Conservation (phyloP, 306 rosid species). For the Dalbergia cultrata region DNA sequence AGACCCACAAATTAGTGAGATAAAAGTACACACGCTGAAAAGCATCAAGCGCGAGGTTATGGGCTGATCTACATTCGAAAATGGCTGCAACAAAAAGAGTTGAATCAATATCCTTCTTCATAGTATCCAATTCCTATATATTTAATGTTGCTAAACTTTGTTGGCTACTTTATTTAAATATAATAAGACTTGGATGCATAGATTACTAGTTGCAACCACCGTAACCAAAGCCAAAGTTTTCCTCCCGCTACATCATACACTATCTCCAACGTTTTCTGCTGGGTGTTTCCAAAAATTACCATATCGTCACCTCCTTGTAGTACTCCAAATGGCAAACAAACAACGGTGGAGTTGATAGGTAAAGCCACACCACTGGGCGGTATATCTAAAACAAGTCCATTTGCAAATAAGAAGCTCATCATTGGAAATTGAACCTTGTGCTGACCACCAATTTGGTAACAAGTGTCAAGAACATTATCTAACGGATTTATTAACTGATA, state of each 20-base stretch:
- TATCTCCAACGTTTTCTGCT: constrained; percentile 14
- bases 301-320: neutral
- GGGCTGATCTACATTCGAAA: too few species aligned
- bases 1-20: too few species aligned
- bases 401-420: constrained; percentile 5
- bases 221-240: constrained; percentile 9
- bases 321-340: constrained; percentile 1
- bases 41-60: too few species aligned
- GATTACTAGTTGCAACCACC: neutral
- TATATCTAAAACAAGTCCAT: neutral
- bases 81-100: too few species aligned
- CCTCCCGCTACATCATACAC: constrained; percentile 14
- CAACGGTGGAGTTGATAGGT: neutral
- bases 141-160: too few species aligned
- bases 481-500: neutral
- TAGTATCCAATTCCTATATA: too few species aligned
- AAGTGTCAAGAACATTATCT: neutral
- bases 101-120: too few species aligned
- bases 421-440: neutral
- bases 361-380: neutral
- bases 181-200: too few species aligned
- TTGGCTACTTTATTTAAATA: neutral
- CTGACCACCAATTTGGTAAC: neutral
- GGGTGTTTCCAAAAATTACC: neutral
- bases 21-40: too few species aligned